Evolutionary conservation across 352 stramenopile species (phyloP), one percentile per base, ranked within the genome.

Genomic region (Globisporangium nodosum): DNA sequence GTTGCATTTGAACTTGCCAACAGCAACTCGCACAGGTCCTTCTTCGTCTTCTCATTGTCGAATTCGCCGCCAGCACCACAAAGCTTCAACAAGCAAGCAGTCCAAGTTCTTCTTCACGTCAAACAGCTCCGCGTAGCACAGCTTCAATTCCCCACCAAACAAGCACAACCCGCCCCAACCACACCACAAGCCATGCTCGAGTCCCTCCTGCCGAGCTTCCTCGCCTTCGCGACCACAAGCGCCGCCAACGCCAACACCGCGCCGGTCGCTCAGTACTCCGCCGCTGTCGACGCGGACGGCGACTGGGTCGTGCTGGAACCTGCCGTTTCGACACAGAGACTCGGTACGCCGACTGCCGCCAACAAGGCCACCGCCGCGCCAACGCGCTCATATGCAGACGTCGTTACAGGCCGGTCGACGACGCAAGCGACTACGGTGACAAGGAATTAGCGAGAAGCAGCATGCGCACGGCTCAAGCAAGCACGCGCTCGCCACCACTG

Each of bases 321-420:
- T 1, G 37, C 1, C 1, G 20, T 46, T 24, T 40, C 55, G 20
- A 5, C 37, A 24, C 2, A 31, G 39, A n/a, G 30, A 30, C 3
- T n/a, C 11, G 15, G n/a, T 24, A 13, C 16, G 16, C 15, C 24
- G 39, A 37, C 12, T 20, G 42, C 30, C 16, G 3, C 20, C 31
- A 16, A 9, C 20, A 37, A 62, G 37, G 30, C 6, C 3, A 11
- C 35, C 3, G 18, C 31, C 11, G 13, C 37, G 15, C 11, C 40
- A 30, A 21, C 12, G 8, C 62, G 63, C 42, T 71, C 70, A 18
- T 78, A 75, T 43, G 67, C 67, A 20, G 67, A 78, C 35, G 67
- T 75, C 21, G 70, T 78, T 24, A 12, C 33, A 39, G 33, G 33
- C 33, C 33, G 33, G 11, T 7, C 7, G 33, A 39, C 7, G 5